A percentile compares a stretch with the other conserved stretches of the same genome.
Evolutionary conservation across 202 grass and related monocot genomes (phyloP).

Genomic region (Carex sylvatica): DNA sequence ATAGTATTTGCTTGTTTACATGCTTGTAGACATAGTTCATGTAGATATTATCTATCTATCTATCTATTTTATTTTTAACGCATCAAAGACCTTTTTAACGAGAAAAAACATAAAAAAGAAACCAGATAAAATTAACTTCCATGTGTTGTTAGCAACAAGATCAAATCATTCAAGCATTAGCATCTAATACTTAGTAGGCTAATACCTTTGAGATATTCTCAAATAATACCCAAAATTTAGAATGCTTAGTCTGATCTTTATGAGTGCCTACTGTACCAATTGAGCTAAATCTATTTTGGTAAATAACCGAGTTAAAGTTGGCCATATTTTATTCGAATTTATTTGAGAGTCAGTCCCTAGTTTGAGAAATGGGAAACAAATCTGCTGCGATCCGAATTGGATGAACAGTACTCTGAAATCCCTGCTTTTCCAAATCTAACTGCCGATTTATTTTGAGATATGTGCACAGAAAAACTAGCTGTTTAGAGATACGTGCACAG

Average conservation of each 20-base stretch:
- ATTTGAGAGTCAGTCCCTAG: neutral
- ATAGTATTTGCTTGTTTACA: neutral
- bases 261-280: neutral
- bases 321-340: neutral
- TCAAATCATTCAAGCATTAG: neutral
- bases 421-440: no score
- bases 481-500: no score
- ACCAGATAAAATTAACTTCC: no score
- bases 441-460: no score
- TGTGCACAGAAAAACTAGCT: no score
- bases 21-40: neutral
- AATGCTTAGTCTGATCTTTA: neutral
- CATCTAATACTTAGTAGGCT: no score
- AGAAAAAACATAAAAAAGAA: no score
- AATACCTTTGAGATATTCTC: neutral
- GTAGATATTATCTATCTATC: neutral
- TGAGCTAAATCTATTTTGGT: neutral
- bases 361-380: neutral
- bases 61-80: no score
- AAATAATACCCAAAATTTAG: neutral
- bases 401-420: no score
- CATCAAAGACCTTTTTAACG: no score
- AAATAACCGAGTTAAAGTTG: neutral
- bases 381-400: no score
- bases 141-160: no score